Evolutionary conservation across 495 filamentous ascomycete genomes (phyloP), one percentile per base, ranked within the genome.

Genomic region (Penicillium angulare): DNA sequence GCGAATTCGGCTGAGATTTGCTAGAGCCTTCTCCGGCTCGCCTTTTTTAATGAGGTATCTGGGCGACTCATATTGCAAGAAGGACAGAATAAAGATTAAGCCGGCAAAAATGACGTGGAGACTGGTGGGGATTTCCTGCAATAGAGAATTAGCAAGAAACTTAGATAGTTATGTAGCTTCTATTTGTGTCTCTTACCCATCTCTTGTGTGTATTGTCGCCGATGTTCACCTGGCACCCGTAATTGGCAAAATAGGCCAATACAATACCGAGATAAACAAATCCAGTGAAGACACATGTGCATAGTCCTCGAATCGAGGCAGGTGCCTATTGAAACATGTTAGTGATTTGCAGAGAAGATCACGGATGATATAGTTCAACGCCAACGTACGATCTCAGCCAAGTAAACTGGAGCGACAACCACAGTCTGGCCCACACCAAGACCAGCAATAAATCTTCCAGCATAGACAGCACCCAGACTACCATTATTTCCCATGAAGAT

Each of bases 81-180:
- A 81, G 3, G 81, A 80, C 24, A 87, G 72, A 44, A 79, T 47
- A 55, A 86, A 77, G 60, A 89, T 85, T 17, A 89, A 65, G 0
- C 80, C 77, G 5, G 86, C 83, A 56, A 89, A 89, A 23, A 88
- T 86, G 66, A 90, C 79, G 49, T 90, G 86, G 18, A 88, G 65
- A 52, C 79, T 82, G 3, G 81, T 87, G 0, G 86, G 83, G n/a
- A 85, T 79, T 63, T 72, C 67, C 76, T 83, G 75, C n/a, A 47
- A 53, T 31, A 61, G 49, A n/a, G 9, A 33, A 7, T 60, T 21
- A 7, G 51, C 44, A 32, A 53, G 52, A n/a, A n/a, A n/a, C n/a
- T n/a, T n/a, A 16, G 53, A 45, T 13, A 50, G 47, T 15, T 48
- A 52, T 38, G 49, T 46, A 4, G 47, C 50, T 2, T 44, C 44